Evolutionary conservation across 129 eudicot species (phyloP), one percentile per base, ranked within the genome.

Genomic region (Heracleum sosnowskyi): DNA sequence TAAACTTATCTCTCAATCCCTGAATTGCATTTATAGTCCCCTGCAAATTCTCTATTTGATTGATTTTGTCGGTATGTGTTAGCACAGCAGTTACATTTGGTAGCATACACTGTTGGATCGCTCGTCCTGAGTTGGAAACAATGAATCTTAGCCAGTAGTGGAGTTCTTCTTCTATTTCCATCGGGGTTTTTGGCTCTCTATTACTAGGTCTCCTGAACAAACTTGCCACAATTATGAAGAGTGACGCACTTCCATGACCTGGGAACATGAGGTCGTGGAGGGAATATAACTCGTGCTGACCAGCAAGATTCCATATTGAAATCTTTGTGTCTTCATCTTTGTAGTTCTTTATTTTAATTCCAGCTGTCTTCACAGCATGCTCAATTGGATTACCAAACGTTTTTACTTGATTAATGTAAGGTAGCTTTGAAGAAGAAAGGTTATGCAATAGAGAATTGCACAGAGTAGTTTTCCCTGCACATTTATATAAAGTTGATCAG

Each of bases 261-360:
- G 98, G 98, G 80, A 94, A 94, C 98, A 94, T 94, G 79, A 91
- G 86, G 79, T 94, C 97, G 8, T 94, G 98, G 69, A 91, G 84
- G 42, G 97, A 84, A 53, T 69, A 90, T 66, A 88, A 80, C n/a
- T 89, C 98, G 17, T 88, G 93, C 84, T 90, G 96, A 45, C 96
- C 93, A 34, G 89, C 96, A 11, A 94, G 89, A 79, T 94, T 94
- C 98, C 98, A 91, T 76, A 91, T 85, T 1, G 98, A 89, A 81
- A 91, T 84, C 84, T 88, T 94, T 31, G 86, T 88, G 64, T 87
- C 91, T 83, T 91, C 97, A 49, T 91, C 96, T 81, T 85, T 89
- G 82, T 85, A 81, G 34, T 84, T 85, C 83, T 81, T 91, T 73
- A 94, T 85, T 53, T 88, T 94, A 79, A 91, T 90, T 29, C 96